Evolutionary conservation across 1,284 basidiomycete species (phyloP), one percentile per base, ranked within the genome.

Genomic region (Puccinia hordei): DNA sequence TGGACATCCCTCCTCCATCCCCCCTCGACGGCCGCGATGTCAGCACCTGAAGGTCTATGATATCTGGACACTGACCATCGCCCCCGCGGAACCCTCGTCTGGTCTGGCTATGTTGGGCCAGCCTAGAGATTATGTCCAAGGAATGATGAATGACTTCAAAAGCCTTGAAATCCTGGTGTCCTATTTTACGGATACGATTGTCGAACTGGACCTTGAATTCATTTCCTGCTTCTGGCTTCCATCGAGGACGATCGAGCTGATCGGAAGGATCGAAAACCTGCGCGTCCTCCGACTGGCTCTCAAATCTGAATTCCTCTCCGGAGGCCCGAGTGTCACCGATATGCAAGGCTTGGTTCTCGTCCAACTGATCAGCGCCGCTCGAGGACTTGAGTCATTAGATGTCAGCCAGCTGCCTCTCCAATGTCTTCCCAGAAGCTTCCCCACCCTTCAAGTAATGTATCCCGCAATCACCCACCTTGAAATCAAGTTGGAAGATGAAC

Each of bases 161-260:
- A 75, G 35, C 19, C 22, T 75, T 1, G 59, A 75, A 15, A 19
- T 24, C 57, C 44, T 75, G 35, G 27, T 63, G 24, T 13, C 13
- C n/a, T 61, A 71, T 19, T 78, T 71, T 35, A 12, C 35, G 15
- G 66, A 78, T 49, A 78, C 65, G 33, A 46, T 78, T n/a, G 65
- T 51, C 53, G 76, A 78, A 51, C 38, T 78, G 33, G 65, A 78
- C 12, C 57, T 78, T 2, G 76, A 78, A 59, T 71, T 78, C 17
- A 61, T 78, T 9, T 15, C 51, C 55, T 19, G 22, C 22, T 61
- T 78, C 55, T 65, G 41, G 35, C 51, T 78, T 51, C 66, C 76
- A 9, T 8, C 3, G 19, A 53, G 53, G 22, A 71, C 76, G 12
- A 55, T 78, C 15, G 65, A 71, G 24, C 30, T 49, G 27, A 59